Conservation (phyloP, 1,284 basidiomycete genomes). For the Termitomyces sp. region DNA sequence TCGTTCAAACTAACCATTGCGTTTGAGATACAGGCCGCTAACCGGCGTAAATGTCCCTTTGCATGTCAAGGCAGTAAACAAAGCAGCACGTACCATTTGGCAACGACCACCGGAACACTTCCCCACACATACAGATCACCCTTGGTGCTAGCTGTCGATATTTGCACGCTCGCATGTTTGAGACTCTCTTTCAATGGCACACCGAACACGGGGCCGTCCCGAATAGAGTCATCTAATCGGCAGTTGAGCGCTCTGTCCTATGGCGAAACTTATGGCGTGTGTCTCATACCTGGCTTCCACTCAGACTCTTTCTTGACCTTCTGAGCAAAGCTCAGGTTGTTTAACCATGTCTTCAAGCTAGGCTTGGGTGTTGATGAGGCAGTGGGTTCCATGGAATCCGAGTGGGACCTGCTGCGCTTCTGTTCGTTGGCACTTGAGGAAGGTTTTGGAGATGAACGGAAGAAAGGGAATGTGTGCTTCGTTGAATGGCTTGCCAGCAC, state of each 20-base stretch:
- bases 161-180: slow-evolving; percentile 87
- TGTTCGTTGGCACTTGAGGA: not conserved
- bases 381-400: slow-evolving; percentile 18
- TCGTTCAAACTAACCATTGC: slow-evolving; percentile 57
- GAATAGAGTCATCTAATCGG: slow-evolving; percentile 24
- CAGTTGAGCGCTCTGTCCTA: slow-evolving; percentile 1
- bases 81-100: slow-evolving; percentile 74
- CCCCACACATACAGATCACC: slow-evolving; percentile 88
- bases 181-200: slow-evolving; percentile 81
- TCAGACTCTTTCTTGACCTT: slow-evolving; percentile 49
- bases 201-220: slow-evolving; percentile 69
- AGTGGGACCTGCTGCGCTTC: slow-evolving; percentile 12
- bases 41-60: not conserved
- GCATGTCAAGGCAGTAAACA: not conserved
- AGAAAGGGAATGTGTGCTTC: slow-evolving; percentile 15
- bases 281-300: slow-evolving; percentile 14
- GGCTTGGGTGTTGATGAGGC: slow-evolving; percentile 47
- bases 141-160: slow-evolving; percentile 84
- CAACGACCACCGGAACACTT: slow-evolving; percentile 94
- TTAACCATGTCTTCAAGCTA: slow-evolving; percentile 81
- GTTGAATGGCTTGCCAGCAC: slow-evolving; percentile 7
- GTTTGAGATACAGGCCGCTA: slow-evolving; percentile 87
- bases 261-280: not conserved
- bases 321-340: slow-evolving; percentile 63
- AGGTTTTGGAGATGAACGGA: slow-evolving; percentile 9